Percentiles rank a stretch among this genome's conserved stretches.
These are phyloP conservation scores for Penicillium sp. DNA, from an alignment of 2,329 filamentous ascomycete species.

Conservation along the genomic window DNA sequence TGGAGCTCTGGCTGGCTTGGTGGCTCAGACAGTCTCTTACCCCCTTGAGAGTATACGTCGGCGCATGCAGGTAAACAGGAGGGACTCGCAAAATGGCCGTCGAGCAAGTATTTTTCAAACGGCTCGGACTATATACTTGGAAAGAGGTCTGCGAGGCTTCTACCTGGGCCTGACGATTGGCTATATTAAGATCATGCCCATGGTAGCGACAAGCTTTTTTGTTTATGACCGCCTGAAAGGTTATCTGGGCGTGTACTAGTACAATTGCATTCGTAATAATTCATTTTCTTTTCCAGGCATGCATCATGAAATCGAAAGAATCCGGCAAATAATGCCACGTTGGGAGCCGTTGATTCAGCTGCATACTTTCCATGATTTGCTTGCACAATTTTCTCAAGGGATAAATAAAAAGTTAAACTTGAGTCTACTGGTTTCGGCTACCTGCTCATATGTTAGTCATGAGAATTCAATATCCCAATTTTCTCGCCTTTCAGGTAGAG, in stretches of 20 bases:
- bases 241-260: conserved; percentile 62
- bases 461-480: too few relatives aligned
- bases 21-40: conserved; percentile 90
- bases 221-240: conserved; percentile 68
- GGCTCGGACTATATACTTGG: conserved; percentile 68
- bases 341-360: too few relatives aligned
- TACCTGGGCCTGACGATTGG: conserved; percentile 93
- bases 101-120: conserved; percentile 78
- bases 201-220: conserved; percentile 74
- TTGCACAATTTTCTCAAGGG: too few relatives aligned
- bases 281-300: background rate
- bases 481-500: too few relatives aligned
- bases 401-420: too few relatives aligned
- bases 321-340: background rate
- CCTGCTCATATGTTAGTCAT: too few relatives aligned
- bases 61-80: conserved; percentile 94
- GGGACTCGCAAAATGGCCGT: conserved; percentile 79
- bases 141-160: conserved; percentile 78
- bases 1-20: conserved; percentile 81
- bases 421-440: too few relatives aligned
- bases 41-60: conserved; percentile 89
- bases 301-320: background rate
- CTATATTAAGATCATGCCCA: conserved; percentile 89
- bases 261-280: background rate
- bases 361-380: too few relatives aligned